Conservation (phyloP, 495 filamentous ascomycete species). For the Penicillium cataractarum region DNA sequence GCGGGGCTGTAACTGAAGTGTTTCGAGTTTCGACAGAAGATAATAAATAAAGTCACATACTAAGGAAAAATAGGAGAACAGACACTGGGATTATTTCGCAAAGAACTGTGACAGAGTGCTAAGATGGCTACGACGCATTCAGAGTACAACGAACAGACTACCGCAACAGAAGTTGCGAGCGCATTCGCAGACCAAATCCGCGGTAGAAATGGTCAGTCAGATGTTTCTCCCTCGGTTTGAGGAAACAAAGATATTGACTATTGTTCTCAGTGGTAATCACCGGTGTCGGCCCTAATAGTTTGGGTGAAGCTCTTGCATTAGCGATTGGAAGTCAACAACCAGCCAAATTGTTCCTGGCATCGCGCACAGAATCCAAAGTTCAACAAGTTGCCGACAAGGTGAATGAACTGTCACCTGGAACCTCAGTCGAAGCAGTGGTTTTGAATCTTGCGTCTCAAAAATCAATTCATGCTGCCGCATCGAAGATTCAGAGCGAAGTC, state of each 20-base stretch:
- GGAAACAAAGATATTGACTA: background rate
- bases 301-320: constrained; percentile 55
- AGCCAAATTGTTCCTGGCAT: constrained; percentile 55
- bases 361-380: constrained; percentile 54
- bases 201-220: constrained; percentile 38
- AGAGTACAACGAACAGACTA: constrained; percentile 47
- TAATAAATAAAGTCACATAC: background rate
- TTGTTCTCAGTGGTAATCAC: constrained; percentile 46
- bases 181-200: constrained; percentile 42
- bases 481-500: constrained; percentile 14
- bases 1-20: constrained; percentile 2
- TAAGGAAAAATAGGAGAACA: background rate
- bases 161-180: constrained; percentile 46
- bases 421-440: background rate
- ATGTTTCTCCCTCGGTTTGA: background rate
- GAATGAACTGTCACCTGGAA: constrained; percentile 6
- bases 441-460: constrained; percentile 26
- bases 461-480: constrained; percentile 19
- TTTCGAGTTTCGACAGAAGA: background rate
- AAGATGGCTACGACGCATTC: constrained; percentile 32
- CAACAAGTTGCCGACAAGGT: constrained; percentile 49
- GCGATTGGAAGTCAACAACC: constrained; percentile 61
- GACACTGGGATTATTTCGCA: background rate
- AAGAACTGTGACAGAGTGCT: background rate
- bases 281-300: constrained; percentile 54